A percentile compares a stretch with the other conserved stretches of the same genome.
phyloP scores from a whole-genome alignment of 176 grass and related monocot genomes.

The Pontederia crassipes region DNA sequence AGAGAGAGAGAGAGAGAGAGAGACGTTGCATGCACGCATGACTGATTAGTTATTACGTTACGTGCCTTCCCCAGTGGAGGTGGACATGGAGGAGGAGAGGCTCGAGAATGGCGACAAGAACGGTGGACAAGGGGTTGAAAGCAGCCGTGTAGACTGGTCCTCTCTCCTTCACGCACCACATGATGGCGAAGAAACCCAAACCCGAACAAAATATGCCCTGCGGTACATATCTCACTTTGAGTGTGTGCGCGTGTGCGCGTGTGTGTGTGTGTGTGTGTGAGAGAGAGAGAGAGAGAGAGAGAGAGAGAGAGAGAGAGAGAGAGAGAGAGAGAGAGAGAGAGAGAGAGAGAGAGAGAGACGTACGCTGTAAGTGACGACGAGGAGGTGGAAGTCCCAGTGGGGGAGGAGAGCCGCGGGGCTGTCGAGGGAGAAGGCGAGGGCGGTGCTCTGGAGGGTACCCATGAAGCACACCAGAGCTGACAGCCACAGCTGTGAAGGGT shows the following conservation, averaged over 20 bases:
- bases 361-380: neutral
- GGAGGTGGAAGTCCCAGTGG: neutral
- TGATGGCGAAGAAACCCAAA: neutral
- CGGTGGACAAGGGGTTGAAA: neutral
- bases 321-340: neutral
- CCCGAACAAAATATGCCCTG: conserved; percentile 13
- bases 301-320: neutral
- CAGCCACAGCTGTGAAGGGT: neutral
- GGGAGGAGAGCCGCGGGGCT: neutral
- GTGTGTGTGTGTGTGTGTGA: too few relatives aligned
- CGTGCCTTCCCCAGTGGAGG: neutral
- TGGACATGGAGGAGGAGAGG: neutral
- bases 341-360: too few relatives aligned
- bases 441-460: neutral
- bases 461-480: neutral
- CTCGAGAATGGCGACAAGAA: conserved; percentile 1
- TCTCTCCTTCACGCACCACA: conserved; percentile 19
- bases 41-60: too few relatives aligned
- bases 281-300: too few relatives aligned
- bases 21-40: too few relatives aligned
- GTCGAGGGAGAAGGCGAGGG: neutral
- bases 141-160: conserved; percentile 6
- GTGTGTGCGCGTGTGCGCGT: too few relatives aligned
- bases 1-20: neutral
- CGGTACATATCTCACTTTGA: too few relatives aligned